Evolutionary conservation across 73 alveolate genomes (phyloP).

Genomic region (Stentor roeselii): DNA sequence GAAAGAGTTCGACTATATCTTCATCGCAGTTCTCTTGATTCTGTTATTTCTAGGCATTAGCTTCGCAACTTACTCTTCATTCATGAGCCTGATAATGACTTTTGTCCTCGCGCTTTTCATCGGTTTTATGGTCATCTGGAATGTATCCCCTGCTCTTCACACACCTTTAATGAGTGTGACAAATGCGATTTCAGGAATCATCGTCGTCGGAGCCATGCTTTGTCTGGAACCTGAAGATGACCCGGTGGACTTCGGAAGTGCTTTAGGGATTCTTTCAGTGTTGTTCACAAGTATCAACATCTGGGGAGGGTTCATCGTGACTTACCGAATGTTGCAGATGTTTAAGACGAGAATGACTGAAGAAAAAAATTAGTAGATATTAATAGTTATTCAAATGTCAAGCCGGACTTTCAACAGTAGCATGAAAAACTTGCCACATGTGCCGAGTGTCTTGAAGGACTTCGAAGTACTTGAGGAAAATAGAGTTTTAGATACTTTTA

Average conservation of each 20-base stretch:
- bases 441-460: not conserved
- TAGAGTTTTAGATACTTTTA: not conserved
- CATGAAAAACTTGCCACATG: too few species aligned
- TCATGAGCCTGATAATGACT: not conserved
- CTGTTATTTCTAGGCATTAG: not conserved
- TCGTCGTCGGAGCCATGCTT: slow-evolving; percentile 25
- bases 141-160: slow-evolving; percentile 79
- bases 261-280: not conserved
- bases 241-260: slow-evolving; percentile 15
- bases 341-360: slow-evolving; percentile 37
- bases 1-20: not conserved
- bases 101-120: slow-evolving; percentile 9
- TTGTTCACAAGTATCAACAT: slow-evolving; percentile 39
- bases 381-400: too few species aligned
- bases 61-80: not conserved
- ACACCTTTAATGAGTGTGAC: slow-evolving; percentile 85
- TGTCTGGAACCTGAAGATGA: not conserved
- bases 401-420: too few species aligned
- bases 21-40: not conserved
- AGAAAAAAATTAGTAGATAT: too few species aligned
- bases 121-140: slow-evolving; percentile 80
- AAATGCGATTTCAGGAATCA: slow-evolving; percentile 77
- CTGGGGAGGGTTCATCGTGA: slow-evolving; percentile 54
- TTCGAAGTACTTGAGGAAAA: slow-evolving; percentile 12
- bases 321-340: slow-evolving; percentile 37